Evolutionary conservation across 306 rosid genomes (phyloP).

Genomic region (Quercus gilva): DNA sequence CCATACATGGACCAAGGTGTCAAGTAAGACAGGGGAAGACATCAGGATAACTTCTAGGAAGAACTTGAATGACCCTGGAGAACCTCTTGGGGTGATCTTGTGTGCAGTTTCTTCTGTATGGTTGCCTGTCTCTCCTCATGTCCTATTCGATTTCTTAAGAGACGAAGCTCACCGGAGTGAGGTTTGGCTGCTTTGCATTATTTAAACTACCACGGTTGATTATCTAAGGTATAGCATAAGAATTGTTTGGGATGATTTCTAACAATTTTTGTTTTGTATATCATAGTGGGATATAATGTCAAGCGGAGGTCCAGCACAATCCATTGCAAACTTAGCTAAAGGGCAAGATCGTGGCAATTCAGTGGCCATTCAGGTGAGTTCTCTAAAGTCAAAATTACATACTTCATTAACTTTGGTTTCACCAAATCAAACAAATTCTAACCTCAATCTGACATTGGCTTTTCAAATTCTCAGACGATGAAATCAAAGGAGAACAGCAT

Average conservation of each 20-base stretch:
- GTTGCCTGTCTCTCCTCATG: constrained; percentile 69
- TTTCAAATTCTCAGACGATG: constrained; percentile 45
- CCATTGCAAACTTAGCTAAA: constrained; percentile 79
- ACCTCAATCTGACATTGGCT: constrained; percentile 5
- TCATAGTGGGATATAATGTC: constrained; percentile 88
- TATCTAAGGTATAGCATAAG: background rate
- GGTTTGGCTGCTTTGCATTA: constrained; percentile 36
- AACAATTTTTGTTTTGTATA: constrained; percentile 18
- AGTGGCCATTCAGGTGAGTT: constrained; percentile 78
- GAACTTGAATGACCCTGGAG: constrained; percentile 91
- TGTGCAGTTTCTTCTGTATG: constrained; percentile 95
- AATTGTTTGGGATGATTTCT: background rate
- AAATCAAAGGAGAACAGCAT: constrained; percentile 69
- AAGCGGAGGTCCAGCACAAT: constrained; percentile 65
- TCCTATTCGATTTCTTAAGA: constrained; percentile 71
- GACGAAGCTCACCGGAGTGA: constrained; percentile 69
- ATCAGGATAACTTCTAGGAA: constrained; percentile 82
- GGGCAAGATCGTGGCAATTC: constrained; percentile 98
- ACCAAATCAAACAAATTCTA: background rate
- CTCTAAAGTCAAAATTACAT: background rate
- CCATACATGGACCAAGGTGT: constrained; percentile 78
- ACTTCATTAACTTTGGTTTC: background rate
- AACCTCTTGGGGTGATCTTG: constrained; percentile 81
- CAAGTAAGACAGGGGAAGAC: constrained; percentile 86
- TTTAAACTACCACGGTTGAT: background rate